Evolutionary conservation across 78 protist genomes (phyloP), one percentile per base, ranked within the genome.

Genomic region (Monocercomonoides exilis): DNA sequence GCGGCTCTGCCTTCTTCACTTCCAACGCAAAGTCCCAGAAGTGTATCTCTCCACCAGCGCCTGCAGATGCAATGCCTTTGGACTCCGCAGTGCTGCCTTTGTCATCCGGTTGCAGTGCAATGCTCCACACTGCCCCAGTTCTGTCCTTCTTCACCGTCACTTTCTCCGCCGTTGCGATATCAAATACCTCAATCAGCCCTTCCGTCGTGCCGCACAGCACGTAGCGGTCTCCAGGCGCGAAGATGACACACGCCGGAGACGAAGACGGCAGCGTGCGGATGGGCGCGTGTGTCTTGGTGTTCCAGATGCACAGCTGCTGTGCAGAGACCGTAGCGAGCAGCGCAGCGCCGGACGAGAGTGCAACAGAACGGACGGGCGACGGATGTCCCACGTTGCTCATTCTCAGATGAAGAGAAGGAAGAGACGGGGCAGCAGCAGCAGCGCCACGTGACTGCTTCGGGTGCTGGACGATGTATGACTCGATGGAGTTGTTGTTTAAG

Each of bases 11-110:
- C 41, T 29, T 21, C n/a, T n/a, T n/a, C n/a, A n/a, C 3, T 11
- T 87, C 46, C 1, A 93, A 77, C 44, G 94, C 97, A 46, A 97
- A 94, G n/a, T 94, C 93, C 96, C 97, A 97, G 81, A 94, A 91
- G 44, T 34, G 6, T 5, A 87, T 92, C 1, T n/a, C 3, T 46
- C 93, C 87, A 89, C 96, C 99, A 0, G 94, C 95, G 2, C 90
- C 43, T 36, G 95, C 97, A 5, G 96, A 81, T 34, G 85, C 91
- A 32, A 96, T 0, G 32, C 97, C 96, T n/a, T 6, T 33, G 44
- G 77, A 29, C n/a, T n/a, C n/a, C n/a, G n/a, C n/a, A n/a, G n/a
- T n/a, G n/a, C n/a, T 0, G 34, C 97, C 96, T 1, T 42, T 0
- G 54, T 64, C 63, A 77, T 88, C 90, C 0, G 93, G 94, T 0